A percentile compares a stretch with the other conserved stretches of the same genome.
Conservation (phyloP, 1,284 basidiomycete genomes). For the Ceratobasidium sp. region DNA sequence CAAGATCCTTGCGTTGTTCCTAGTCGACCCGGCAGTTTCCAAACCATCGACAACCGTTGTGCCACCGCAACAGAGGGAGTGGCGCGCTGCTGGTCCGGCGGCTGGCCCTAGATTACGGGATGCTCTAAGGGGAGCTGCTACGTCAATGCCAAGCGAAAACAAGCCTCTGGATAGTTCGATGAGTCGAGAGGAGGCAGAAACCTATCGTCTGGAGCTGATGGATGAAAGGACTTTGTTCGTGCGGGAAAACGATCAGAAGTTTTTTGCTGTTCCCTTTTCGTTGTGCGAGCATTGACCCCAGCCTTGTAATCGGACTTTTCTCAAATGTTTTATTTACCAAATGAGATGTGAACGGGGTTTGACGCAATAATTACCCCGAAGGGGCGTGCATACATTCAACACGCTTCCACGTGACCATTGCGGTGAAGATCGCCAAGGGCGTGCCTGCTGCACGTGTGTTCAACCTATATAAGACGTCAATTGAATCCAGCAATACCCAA, state of each 20-base stretch:
- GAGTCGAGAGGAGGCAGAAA: neutral
- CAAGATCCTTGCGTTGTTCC: slow-evolving; percentile 54
- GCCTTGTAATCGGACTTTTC: no score
- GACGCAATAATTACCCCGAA: no score
- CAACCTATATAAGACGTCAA: no score
- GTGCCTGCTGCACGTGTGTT: no score
- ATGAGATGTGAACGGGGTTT: no score
- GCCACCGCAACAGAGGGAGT: slow-evolving; percentile 47
- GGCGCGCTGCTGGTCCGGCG: slow-evolving; percentile 50
- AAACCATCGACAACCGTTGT: slow-evolving; percentile 46
- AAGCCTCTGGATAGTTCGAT: neutral
- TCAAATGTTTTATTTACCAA: no score
- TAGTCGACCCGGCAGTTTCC: slow-evolving; percentile 51
- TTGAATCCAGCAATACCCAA: no score
- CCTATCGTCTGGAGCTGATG: neutral
- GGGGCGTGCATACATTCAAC: no score
- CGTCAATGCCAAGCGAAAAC: slow-evolving; percentile 37
- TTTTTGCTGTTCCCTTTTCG: neutral
- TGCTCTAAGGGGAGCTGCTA: slow-evolving; percentile 45
- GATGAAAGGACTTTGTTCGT: slow-evolving; percentile 48
- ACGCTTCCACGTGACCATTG: no score
- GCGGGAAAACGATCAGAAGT: neutral
- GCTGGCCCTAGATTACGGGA: no score
- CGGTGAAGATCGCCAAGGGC: no score
- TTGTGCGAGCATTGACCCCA: neutral